phyloP scores from a whole-genome alignment of 345 rosid genomes.

The Eucalyptus leucophloia region DNA sequence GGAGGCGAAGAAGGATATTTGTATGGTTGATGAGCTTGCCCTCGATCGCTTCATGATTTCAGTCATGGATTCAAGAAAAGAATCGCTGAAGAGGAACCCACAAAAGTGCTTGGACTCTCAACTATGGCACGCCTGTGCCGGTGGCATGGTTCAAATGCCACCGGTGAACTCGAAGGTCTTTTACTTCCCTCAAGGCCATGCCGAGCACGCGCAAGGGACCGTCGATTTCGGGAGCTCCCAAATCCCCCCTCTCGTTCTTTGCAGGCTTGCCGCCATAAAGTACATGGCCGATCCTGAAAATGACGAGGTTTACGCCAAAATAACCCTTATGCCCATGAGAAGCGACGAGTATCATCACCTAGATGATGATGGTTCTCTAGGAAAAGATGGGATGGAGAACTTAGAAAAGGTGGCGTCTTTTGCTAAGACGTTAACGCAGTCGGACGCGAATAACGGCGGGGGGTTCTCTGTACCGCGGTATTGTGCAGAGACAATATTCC shows the following conservation, averaged over 20 bases:
- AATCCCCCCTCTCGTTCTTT: constrained; percentile 45
- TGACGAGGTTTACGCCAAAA: constrained; percentile 80
- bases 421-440: constrained; percentile 91
- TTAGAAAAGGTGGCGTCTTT: constrained; percentile 71
- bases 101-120: constrained; percentile 81
- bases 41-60: constrained; percentile 11
- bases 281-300: constrained; percentile 87
- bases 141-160: constrained; percentile 95
- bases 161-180: constrained; percentile 56
- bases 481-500: constrained; percentile 97
- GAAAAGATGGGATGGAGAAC: constrained; percentile 13
- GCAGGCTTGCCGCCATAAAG: constrained; percentile 53
- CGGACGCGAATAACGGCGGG: constrained; percentile 98
- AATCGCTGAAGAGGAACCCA: constrained; percentile 10
- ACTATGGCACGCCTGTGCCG: constrained; percentile 99
- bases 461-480: constrained; percentile 98
- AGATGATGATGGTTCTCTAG: constrained; percentile 18
- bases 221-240: constrained; percentile 34
- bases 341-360: constrained; percentile 20
- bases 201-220: constrained; percentile 67
- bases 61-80: constrained; percentile 31
- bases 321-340: constrained; percentile 42
- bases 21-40: neutral
- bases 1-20: neutral
- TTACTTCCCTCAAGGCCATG: constrained; percentile 95